These are phyloP conservation scores for Penicillium ucsense DNA, from an alignment of 495 filamentous ascomycete genomes.

Conservation along the genomic window DNA sequence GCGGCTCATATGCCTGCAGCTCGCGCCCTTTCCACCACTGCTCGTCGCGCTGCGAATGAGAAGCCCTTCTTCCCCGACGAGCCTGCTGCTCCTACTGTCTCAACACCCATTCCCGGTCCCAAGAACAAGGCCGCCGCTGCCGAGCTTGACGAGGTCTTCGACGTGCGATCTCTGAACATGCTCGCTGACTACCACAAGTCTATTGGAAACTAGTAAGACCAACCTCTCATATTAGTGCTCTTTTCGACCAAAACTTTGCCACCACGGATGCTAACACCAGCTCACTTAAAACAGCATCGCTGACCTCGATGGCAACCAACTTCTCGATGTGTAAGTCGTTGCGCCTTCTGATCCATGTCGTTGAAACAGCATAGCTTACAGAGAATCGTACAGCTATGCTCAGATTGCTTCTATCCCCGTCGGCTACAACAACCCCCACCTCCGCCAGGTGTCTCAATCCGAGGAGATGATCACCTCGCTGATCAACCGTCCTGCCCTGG, in stretches of 20 bases:
- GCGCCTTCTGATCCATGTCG: not conserved
- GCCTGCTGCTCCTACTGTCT: constrained; percentile 62
- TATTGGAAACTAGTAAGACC: constrained; percentile 49
- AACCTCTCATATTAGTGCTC: not conserved
- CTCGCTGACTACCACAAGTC: constrained; percentile 68
- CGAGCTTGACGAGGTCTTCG: constrained; percentile 77
- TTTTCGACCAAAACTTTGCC: too few relatives aligned
- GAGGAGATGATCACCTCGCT: constrained; percentile 73
- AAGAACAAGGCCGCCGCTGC: constrained; percentile 60
- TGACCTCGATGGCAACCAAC: constrained; percentile 64
- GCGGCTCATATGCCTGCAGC: constrained; percentile 27
- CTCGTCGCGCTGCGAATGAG: constrained; percentile 31
- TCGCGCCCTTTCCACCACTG: constrained; percentile 34
- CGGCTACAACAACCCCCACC: constrained; percentile 88
- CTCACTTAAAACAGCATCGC: constrained; percentile 50
- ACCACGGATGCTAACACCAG: constrained; percentile 14
- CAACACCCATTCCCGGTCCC: constrained; percentile 78
- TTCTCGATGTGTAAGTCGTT: constrained; percentile 69
- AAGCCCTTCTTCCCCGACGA: constrained; percentile 60
- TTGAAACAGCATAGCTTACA: too few relatives aligned
- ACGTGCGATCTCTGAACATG: constrained; percentile 91
- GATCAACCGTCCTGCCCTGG: constrained; percentile 91
- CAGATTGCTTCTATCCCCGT: constrained; percentile 97
- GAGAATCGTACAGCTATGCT: constrained; percentile 49
- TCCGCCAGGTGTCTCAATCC: constrained; percentile 59